A percentile compares a stretch with the other conserved stretches of the same genome.
Evolutionary conservation across 2,329 filamentous ascomycete species (phyloP).

Genomic region (Neocatenulostroma microsporum): DNA sequence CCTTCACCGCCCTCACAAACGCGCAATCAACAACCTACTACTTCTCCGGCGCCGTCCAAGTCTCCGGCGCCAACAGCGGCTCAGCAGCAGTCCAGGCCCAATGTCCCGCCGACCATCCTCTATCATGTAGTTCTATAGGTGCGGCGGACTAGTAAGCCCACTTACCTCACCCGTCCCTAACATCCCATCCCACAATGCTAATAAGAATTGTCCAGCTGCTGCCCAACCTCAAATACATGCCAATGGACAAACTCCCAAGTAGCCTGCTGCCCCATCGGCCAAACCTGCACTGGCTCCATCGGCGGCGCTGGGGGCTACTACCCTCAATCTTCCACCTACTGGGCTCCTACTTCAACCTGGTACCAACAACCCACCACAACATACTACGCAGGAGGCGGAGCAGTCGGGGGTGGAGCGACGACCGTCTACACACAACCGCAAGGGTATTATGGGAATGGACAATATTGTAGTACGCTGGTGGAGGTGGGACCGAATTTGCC

Average conservation of each 20-base stretch:
- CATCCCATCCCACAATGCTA: conserved; percentile 1
- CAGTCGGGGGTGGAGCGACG: conserved; percentile 11
- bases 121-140: conserved; percentile 37
- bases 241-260: conserved; percentile 25
- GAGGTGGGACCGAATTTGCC: conserved; percentile 27
- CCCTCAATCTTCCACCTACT: conserved; percentile 12
- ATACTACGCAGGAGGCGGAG: conserved; percentile 16
- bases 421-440: conserved; percentile 11
- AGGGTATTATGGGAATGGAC: conserved; percentile 15
- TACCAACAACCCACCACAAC: conserved; percentile 16
- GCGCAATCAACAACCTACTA: conserved; percentile 19
- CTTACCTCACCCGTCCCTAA: neutral
- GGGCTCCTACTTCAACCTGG: conserved; percentile 16
- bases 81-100: conserved; percentile 28
- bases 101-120: conserved; percentile 30
- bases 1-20: conserved; percentile 8
- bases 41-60: conserved; percentile 26
- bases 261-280: conserved; percentile 28
- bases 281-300: conserved; percentile 22
- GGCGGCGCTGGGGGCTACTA: conserved; percentile 16
- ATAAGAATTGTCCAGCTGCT: conserved; percentile 23
- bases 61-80: conserved; percentile 12
- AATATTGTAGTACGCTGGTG: conserved; percentile 30
- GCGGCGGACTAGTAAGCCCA: conserved; percentile 36
- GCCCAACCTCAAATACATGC: conserved; percentile 26